Evolutionary conservation across 345 rosid species (phyloP).

Genomic region (Moricandia arvensis): DNA sequence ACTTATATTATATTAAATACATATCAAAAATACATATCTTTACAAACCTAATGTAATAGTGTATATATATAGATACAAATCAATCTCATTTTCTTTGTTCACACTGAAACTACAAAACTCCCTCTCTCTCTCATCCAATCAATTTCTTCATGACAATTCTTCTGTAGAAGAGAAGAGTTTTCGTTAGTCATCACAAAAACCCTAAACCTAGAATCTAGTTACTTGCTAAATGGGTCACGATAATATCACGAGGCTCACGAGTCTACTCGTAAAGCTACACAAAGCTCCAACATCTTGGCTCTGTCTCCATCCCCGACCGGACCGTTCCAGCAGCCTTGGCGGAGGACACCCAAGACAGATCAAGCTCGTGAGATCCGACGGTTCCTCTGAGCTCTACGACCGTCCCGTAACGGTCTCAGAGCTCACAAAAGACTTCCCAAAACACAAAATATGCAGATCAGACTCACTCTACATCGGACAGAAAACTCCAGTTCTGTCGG

Average conservation of each 20-base stretch:
- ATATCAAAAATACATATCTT: not conserved
- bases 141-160: slow-evolving; percentile 21
- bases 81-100: slow-evolving; percentile 32
- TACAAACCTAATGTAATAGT: not conserved
- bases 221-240: slow-evolving; percentile 24
- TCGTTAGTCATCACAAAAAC: not conserved
- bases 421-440: slow-evolving; percentile 61
- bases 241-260: slow-evolving; percentile 30
- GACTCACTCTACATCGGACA: slow-evolving; percentile 80
- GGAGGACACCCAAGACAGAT: slow-evolving; percentile 9
- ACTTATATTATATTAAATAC: not conserved
- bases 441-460: slow-evolving; percentile 75
- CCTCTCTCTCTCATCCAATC: not conserved
- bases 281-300: slow-evolving; percentile 33
- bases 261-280: slow-evolving; percentile 34
- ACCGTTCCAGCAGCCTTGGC: not conserved
- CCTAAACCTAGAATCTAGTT: not conserved
- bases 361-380: slow-evolving; percentile 70
- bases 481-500: slow-evolving; percentile 69
- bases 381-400: slow-evolving; percentile 56
- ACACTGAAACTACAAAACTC: slow-evolving; percentile 17
- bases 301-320: slow-evolving; percentile 29
- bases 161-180: not conserved
- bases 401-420: slow-evolving; percentile 57
- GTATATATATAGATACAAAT: slow-evolving; percentile 25